Evolutionary conservation across 2,329 filamentous ascomycete species (phyloP).

Genomic region (Chaetomiaceae sp.): DNA sequence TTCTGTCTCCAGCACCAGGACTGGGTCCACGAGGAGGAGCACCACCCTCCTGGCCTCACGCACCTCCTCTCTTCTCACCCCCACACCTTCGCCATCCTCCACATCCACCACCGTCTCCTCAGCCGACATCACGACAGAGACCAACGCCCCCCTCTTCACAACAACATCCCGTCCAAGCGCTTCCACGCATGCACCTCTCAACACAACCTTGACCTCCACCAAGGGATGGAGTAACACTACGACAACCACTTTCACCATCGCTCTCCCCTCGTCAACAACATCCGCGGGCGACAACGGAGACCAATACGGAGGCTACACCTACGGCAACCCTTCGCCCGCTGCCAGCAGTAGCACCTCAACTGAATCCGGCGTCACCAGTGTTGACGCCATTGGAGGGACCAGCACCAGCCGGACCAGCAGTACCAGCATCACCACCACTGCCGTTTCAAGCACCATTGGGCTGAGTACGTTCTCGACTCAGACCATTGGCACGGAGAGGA

Average conservation of each 20-base stretch:
- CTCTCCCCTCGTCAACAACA: neutral
- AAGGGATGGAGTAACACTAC: neutral
- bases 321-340: neutral
- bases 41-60: neutral
- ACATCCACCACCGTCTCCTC: neutral
- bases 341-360: neutral
- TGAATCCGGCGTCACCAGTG: neutral
- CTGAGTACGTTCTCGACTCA: neutral
- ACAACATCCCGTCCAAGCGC: neutral
- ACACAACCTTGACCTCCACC: neutral
- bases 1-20: conserved; percentile 9
- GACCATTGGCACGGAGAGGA: neutral
- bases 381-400: neutral
- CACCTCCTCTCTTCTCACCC: neutral
- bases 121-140: neutral
- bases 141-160: conserved; percentile 8
- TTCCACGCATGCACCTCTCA: neutral
- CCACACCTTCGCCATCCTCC: neutral
- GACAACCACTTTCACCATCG: neutral
- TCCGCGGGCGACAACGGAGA: neutral
- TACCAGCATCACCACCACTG: neutral
- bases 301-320: conserved; percentile 6
- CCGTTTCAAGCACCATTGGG: too few relatives aligned
- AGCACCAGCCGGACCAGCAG: too few relatives aligned
- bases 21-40: neutral